These are phyloP conservation scores for Hanseniaspora valbyensis DNA, from an alignment of 805 yeast species.

Conservation along the genomic window DNA sequence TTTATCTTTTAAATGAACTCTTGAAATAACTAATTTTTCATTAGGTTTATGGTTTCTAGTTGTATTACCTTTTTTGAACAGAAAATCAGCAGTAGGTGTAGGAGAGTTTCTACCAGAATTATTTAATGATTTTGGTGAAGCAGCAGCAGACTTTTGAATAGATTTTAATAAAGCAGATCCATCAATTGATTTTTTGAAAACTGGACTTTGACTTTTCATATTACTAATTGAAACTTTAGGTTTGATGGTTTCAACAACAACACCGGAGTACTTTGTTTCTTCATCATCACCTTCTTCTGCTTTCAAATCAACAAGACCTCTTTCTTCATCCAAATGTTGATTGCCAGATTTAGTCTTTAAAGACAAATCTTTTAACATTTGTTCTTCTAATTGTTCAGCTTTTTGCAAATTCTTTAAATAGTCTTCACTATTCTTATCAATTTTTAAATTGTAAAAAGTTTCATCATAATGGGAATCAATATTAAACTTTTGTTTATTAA, in stretches of 20 bases:
- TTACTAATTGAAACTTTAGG: not conserved
- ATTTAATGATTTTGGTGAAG: not conserved
- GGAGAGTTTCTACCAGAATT: not conserved
- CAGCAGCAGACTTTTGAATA: slow-evolving; percentile 3
- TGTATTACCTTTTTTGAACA: slow-evolving; percentile 1
- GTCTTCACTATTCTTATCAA: slow-evolving; percentile 61
- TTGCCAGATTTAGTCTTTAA: slow-evolving; percentile 52
- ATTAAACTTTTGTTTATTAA: slow-evolving; percentile 82
- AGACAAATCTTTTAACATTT: slow-evolving; percentile 75
- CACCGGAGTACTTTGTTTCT: slow-evolving; percentile 94
- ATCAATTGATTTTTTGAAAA: not conserved
- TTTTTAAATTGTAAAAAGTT: slow-evolving; percentile 71
- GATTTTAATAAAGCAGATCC: slow-evolving; percentile 10
- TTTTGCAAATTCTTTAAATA: slow-evolving; percentile 49
- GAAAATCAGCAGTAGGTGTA: not conserved
- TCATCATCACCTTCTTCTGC: slow-evolving; percentile 78
- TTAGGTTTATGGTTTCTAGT: not conserved
- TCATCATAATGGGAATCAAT: slow-evolving; percentile 75
- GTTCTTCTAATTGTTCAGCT: slow-evolving; percentile 72
- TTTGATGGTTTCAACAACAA: slow-evolving; percentile 22
- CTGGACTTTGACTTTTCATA: slow-evolving; percentile 5
- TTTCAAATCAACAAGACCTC: slow-evolving; percentile 40
- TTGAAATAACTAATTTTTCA: slow-evolving; percentile 3
- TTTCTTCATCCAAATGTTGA: slow-evolving; percentile 80
- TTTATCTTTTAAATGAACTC: slow-evolving; percentile 11